phyloP scores from a whole-genome alignment of 1,284 basidiomycete species.

The Irpex sp. region DNA sequence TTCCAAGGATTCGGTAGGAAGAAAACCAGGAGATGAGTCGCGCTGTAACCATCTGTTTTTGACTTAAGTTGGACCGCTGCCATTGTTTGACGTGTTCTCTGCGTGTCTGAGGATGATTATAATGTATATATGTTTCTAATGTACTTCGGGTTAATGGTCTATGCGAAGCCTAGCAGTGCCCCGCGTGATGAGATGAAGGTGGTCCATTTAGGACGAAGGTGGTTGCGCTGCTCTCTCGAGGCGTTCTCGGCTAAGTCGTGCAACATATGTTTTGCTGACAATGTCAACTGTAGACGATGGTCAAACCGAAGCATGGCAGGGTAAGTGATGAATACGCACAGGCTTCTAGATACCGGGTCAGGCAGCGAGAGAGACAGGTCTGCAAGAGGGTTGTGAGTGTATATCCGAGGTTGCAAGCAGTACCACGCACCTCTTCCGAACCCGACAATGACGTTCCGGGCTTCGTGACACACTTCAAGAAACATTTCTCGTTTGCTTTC shows the following conservation, averaged over 20 bases:
- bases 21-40: conserved; percentile 12
- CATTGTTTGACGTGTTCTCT: neutral
- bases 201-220: neutral
- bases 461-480: conserved; percentile 72
- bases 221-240: conserved; percentile 14
- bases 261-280: conserved; percentile 61
- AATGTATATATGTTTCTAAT: neutral
- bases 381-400: conserved; percentile 23
- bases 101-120: neutral
- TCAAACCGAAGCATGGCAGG: conserved; percentile 1
- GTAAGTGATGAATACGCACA: conserved; percentile 45
- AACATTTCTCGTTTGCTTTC: conserved; percentile 79
- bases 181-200: neutral
- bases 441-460: conserved; percentile 63
- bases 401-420: conserved; percentile 56
- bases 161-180: neutral
- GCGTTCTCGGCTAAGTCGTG: conserved; percentile 54
- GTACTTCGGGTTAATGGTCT: neutral
- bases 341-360: conserved; percentile 80
- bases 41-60: too few relatives aligned
- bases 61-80: too few relatives aligned
- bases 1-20: conserved; percentile 58
- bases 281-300: conserved; percentile 53
- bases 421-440: conserved; percentile 61
- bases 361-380: conserved; percentile 71